Evolutionary conservation across 805 yeast genomes (phyloP), one percentile per base, ranked within the genome.

Genomic region (Yarrowia sp.): DNA sequence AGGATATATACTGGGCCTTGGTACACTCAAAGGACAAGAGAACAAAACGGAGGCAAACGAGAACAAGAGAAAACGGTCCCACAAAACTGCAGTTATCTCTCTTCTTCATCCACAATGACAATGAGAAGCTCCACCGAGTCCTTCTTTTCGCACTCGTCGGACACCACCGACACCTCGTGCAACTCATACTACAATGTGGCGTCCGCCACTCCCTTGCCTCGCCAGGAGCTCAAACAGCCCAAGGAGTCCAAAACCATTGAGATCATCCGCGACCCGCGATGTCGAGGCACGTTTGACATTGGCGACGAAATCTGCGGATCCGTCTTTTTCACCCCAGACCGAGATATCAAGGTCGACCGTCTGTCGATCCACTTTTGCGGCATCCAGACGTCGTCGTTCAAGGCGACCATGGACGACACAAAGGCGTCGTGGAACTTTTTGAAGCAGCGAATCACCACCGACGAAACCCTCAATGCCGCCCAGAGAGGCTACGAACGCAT

Each of bases 101-200:
- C 30, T 24, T 7, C 30, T 24, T 8, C n/a, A n/a, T 9, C 24
- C 10, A 49, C 17, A 50, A 34, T 34, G 14, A 17, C 30, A 2
- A 33, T 58, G 64, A 39, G 64, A 14, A 42, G 50, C 50, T 61
- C 53, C 20, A 61, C 55, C 14, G 66, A 61, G 14, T 61, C 66
- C 12, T 61, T 47, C 44, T 61, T 46, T 38, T 61, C 66, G 4
- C 66, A 46, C 38, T n/a, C 53, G 44, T 61, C 66, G 36, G 66
- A 61, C 17, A 61, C 66, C 30, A 61, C 66, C 36, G 66, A 61
- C 38, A 61, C 66, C n/a, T 61, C 66, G 38, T 47, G 53, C 46
- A 46, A 52, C 44, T 61, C 66, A 9, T 61, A 61, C 55, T 61
- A 36, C 66, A 61, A 61, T 39, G 55, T 61, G 12, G 53, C 53